These are phyloP conservation scores for Aureobasidium sp. DNA, from an alignment of 2,329 filamentous ascomycete genomes.

Conservation along the genomic window DNA sequence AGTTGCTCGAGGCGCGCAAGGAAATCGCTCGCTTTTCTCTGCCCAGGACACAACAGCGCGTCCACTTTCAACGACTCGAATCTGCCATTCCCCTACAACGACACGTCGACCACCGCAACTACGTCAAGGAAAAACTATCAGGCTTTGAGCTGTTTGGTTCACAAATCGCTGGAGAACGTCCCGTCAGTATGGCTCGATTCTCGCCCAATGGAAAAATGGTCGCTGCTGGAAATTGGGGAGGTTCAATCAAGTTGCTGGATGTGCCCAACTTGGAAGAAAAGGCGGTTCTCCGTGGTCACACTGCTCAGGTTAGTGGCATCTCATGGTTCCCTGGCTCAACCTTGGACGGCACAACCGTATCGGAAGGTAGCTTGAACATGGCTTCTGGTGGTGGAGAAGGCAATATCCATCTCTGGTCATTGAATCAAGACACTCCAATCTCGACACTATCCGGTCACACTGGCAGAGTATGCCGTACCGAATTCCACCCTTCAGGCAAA, in stretches of 20 bases:
- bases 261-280: conserved; percentile 77
- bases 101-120: conserved; percentile 87
- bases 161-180: conserved; percentile 84
- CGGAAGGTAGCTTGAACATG: conserved; percentile 66
- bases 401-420: conserved; percentile 81
- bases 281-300: conserved; percentile 72
- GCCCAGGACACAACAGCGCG: conserved; percentile 68
- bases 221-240: conserved; percentile 89
- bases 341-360: conserved; percentile 61
- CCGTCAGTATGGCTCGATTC: conserved; percentile 87
- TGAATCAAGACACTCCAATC: conserved; percentile 77
- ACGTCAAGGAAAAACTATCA: conserved; percentile 73
- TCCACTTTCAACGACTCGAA: conserved; percentile 72
- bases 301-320: conserved; percentile 80
- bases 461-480: conserved; percentile 81
- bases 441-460: conserved; percentile 76
- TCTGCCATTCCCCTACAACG: conserved; percentile 76
- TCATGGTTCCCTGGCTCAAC: conserved; percentile 85
- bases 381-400: conserved; percentile 88
- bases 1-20: conserved; percentile 67
- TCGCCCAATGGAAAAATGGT: conserved; percentile 76
- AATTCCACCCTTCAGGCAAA: conserved; percentile 86
- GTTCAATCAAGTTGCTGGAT: conserved; percentile 76
- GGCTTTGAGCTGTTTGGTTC: conserved; percentile 88
- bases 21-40: conserved; percentile 79